Conservation (phyloP, 73 alveolate species). For the Paramecium pentaurelia region DNA sequence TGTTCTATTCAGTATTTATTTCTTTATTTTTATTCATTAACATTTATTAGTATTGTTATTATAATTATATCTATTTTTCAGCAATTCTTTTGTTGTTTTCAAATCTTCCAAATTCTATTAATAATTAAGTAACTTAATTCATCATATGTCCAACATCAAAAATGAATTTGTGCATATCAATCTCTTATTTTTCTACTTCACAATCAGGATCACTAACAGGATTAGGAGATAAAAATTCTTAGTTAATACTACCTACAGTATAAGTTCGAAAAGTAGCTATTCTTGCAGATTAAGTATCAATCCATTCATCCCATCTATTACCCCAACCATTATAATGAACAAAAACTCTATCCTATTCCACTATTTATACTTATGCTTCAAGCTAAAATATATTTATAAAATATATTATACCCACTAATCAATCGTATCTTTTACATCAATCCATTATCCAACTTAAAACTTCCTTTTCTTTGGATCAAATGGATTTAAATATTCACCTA, state of each 20-base stretch:
- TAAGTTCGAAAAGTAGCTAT: conserved; percentile 85
- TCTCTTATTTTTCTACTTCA: conserved; percentile 34
- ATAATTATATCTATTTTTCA: neutral
- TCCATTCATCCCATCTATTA: conserved; percentile 98
- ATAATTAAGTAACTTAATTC: neutral
- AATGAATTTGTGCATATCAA: conserved; percentile 41
- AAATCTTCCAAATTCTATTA: conserved; percentile 41
- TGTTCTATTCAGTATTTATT: neutral
- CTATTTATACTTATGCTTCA: conserved; percentile 90
- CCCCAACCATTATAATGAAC: conserved; percentile 99
- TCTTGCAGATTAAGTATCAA: conserved; percentile 80
- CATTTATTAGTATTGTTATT: neutral
- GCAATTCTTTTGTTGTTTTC: neutral
- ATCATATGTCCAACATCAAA: conserved; percentile 35
- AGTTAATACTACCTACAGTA: conserved; percentile 86
- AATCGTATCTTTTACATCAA: conserved; percentile 96
- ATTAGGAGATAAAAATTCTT: conserved; percentile 78
- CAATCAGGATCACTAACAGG: conserved; percentile 91
- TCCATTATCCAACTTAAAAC: conserved; percentile 93
- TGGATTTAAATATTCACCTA: conserved; percentile 50
- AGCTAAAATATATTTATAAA: conserved; percentile 56
- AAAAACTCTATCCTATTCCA: conserved; percentile 75
- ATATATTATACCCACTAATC: conserved; percentile 76
- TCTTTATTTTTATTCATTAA: neutral
- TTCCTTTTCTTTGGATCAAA: conserved; percentile 76